Evolutionary conservation across 208 protist genomes (phyloP).

Genomic region (Crithidia brevicula): DNA sequence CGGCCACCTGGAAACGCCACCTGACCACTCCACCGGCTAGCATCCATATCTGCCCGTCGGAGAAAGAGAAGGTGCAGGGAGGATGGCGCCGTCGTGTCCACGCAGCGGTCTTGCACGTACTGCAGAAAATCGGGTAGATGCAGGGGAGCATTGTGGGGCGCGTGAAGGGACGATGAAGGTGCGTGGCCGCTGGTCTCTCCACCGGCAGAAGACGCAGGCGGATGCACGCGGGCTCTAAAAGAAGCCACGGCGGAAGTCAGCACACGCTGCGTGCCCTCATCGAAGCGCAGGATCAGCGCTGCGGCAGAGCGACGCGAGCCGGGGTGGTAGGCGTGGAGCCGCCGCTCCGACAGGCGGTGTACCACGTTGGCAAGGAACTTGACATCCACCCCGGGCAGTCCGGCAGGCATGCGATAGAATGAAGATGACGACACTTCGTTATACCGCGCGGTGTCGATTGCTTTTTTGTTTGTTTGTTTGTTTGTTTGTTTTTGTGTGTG

Average conservation of each 20-base stretch:
- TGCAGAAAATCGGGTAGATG: constrained; percentile 10
- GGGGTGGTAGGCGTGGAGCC: constrained; percentile 61
- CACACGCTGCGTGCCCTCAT: constrained; percentile 39
- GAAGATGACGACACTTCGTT: too few relatives aligned
- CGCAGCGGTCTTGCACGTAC: constrained; percentile 1
- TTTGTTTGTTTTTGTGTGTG: too few relatives aligned
- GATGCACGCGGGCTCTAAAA: too few relatives aligned
- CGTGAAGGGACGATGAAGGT: neutral
- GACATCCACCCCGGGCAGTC: constrained; percentile 59
- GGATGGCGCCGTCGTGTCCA: constrained; percentile 32
- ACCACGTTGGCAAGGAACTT: constrained; percentile 49
- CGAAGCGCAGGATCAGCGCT: constrained; percentile 75
- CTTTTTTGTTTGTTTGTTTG: constrained; percentile 8
- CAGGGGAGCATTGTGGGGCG: neutral
- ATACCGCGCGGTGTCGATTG: too few relatives aligned
- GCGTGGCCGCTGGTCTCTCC: too few relatives aligned
- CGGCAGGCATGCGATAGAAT: neutral
- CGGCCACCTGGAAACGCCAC: constrained; percentile 82
- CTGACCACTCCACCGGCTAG: constrained; percentile 76
- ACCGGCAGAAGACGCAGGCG: too few relatives aligned
- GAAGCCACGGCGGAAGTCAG: constrained; percentile 7
- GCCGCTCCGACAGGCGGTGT: constrained; percentile 35
- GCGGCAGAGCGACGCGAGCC: constrained; percentile 45
- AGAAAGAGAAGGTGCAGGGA: constrained; percentile 73
- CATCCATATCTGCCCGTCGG: constrained; percentile 43